Base-by-base conservation (phyloP, 1,139 yeast genomes). In the Hyphopichia buzzinii region DNA sequence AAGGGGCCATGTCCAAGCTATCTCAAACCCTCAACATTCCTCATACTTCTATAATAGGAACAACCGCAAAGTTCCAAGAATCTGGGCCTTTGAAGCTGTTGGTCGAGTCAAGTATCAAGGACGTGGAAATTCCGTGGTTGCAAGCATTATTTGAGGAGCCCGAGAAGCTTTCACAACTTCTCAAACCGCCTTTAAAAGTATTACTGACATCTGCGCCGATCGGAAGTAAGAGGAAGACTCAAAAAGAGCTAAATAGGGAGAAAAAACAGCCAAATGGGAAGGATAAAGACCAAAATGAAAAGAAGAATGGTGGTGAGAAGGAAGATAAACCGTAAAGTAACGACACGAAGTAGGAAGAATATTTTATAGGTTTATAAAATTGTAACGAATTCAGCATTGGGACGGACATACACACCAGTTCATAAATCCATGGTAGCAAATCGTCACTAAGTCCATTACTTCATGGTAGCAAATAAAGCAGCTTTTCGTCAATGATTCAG, bases 111-210 rank as follows among this genome's bases (percentile, higher is more conserved):
- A 50, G 55, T 17, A 59, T 76, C 2, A 50, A 46, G 7, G 72
- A 70, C 36, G 65, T 73, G 1, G 52, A 60, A 3, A 64, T 72
- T 3, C 77, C 77, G 2, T 76, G 79, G 77, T 52, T 76, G 35
- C 56, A 59, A 16, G 55, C 61, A 2, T 30, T 70, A 2, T 59
- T 66, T 28, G 47, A 48, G 1, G 48, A 41, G 10, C 38, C 34
- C 2, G 31, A 7, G 38, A 35, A 6, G 35, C 30, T 28, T 3
- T 31, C 22, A 8, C 36, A 40, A 6, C 41, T 44, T 13, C 67
- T 62, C 41, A 54, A 51, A 17, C 67, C 75, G 16, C 56, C 62
- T n/a, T 53, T 74, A 25, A 64, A 63, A 41, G 61, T 67, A 33
- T 40, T 72, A 26, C 40, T 57, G 4, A 71, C 77, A 1, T 54